These are phyloP conservation scores for Lathyrus tuberosus DNA, from an alignment of 306 rosid species.

Conservation along the genomic window DNA sequence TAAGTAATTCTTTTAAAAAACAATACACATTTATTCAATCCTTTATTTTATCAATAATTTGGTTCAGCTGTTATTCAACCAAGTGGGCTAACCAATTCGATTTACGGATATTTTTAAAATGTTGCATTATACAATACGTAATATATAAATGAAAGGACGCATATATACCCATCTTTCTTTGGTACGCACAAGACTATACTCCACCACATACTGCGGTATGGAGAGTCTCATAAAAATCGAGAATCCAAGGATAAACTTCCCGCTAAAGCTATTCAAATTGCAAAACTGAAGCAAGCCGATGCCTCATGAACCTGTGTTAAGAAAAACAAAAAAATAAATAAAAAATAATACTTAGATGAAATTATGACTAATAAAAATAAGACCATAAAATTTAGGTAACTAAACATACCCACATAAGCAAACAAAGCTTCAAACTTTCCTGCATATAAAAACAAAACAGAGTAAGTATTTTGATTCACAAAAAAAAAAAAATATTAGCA, in stretches of 20 bases:
- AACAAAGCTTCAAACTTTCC: conserved; percentile 98
- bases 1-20: background rate
- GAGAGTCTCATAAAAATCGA: too few species aligned
- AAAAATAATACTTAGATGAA: too few species aligned
- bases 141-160: conserved; percentile 14
- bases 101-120: background rate
- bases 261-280: too few species aligned
- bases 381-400: too few species aligned
- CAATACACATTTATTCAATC: background rate
- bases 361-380: too few species aligned
- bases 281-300: too few species aligned
- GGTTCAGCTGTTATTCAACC: background rate
- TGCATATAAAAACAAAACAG: conserved; percentile 20
- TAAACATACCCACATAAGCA: too few species aligned
- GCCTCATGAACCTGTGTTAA: too few species aligned
- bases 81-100: background rate
- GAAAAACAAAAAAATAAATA: too few species aligned
- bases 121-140: background rate
- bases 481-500: conserved; percentile 1
- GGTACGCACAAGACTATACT: conserved; percentile 87
- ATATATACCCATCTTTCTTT: conserved; percentile 77
- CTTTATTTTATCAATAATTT: too few species aligned
- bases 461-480: conserved; percentile 20
- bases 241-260: too few species aligned
- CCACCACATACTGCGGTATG: conserved; percentile 89